A percentile compares a stretch with the other conserved stretches of the same genome.
These are phyloP conservation scores for Lecanoromycetidae sp. DNA, from an alignment of 2,329 filamentous ascomycete species.

Conservation along the genomic window DNA sequence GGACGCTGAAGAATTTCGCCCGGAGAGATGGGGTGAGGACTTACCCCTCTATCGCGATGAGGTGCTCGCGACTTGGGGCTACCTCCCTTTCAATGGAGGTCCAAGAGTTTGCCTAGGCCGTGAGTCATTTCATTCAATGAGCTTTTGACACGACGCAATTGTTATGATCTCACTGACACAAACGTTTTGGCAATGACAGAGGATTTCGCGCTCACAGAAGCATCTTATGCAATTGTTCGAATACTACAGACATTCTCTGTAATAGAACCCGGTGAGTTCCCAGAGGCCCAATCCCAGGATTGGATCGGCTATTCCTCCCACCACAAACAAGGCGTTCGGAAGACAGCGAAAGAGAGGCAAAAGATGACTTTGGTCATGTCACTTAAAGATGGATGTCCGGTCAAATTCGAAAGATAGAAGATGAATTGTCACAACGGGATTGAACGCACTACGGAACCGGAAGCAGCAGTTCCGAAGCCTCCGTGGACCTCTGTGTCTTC, in stretches of 20 bases:
- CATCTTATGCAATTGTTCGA: slow-evolving; percentile 19
- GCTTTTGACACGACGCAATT: not conserved
- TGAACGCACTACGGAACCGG: not conserved
- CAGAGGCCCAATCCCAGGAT: slow-evolving; percentile 3
- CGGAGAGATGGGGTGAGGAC: slow-evolving; percentile 32
- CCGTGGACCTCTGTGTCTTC: slow-evolving; percentile 4
- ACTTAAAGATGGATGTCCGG: slow-evolving; percentile 8
- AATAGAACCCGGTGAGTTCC: not conserved
- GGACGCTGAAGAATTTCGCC: slow-evolving; percentile 37
- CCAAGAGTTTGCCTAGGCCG: slow-evolving; percentile 29
- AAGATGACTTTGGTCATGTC: slow-evolving; percentile 14
- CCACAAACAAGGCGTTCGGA: not conserved
- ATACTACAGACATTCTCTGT: slow-evolving; percentile 7
- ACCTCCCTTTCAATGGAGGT: slow-evolving; percentile 30
- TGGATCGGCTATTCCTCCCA: slow-evolving; percentile 12
- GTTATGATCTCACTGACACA: not conserved
- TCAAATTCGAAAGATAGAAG: not conserved
- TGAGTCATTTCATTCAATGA: slow-evolving; percentile 12
- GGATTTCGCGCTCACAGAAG: slow-evolving; percentile 23
- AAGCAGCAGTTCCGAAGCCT: slow-evolving; percentile 11
- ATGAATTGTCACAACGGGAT: not conserved
- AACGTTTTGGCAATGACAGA: slow-evolving; percentile 6
- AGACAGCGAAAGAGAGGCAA: slow-evolving; percentile 9
- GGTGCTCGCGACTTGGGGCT: slow-evolving; percentile 20
- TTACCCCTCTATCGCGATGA: slow-evolving; percentile 4